Evolutionary conservation across 2,329 filamentous ascomycete genomes (phyloP), one percentile per base, ranked within the genome.

Genomic region (Talaromyces rugulosus): DNA sequence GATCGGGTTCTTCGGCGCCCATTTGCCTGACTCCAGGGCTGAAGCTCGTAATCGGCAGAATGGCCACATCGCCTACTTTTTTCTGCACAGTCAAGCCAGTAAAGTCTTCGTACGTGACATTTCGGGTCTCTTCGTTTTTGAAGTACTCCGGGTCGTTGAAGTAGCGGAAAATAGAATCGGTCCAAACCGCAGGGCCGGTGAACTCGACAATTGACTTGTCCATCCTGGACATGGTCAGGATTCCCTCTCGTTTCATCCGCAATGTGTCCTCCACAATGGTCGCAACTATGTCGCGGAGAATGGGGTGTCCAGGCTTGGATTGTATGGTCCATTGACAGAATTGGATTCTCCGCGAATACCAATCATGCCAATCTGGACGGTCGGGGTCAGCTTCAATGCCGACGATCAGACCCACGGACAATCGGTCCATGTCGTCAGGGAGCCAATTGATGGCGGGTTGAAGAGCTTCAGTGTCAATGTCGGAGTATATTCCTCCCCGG

Each of bases 321-420:
- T 98, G 94, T 65, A 99, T 97, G 1, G 95, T 99, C 95, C 95
- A 99, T 76, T 99, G 95, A 78, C 95, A 99, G 77, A 99, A 98
- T 74, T 98, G 95, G 64, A 99, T 93, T 66, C 94, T 87, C 63
- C 95, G 89, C 66, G 92, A 95, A 81, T 98, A 99, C 95, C 94
- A 98, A 1, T 96, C 82, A 40, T 87, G 84, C 95, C 95, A 99
- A 75, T 99, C 95, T 3, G 86, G 85, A 55, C 95, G 87, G 75
- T 98, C 92, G 0, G 95, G 92, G 72, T 99, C 95, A 4, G 95
- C 95, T 80, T 99, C 95, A 67, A 99, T 97, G 63, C 95, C 95
- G 70, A 98, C 84, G 44, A 99, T 88, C 65, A 99, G 82, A 9
- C 95, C 95, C 67, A 98, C 85, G 1, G 87, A 85, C 65, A 89